A percentile compares a stretch with the other conserved stretches of the same genome.
Conservation (phyloP, 1,284 basidiomycete genomes). For the Sporisorium reilianum region DNA sequence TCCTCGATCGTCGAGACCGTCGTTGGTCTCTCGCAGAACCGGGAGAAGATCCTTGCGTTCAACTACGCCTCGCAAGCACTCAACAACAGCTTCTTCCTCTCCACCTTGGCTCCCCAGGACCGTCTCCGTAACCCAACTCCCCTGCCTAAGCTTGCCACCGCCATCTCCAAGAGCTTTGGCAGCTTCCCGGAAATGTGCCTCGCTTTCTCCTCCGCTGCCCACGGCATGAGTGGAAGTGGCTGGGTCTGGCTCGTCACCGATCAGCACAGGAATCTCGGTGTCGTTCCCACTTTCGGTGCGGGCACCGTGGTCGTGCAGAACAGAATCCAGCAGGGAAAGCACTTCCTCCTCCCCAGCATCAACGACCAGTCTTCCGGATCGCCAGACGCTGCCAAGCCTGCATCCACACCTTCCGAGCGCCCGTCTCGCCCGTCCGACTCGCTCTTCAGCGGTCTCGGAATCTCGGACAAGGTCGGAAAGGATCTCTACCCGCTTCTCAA, state of each 20-base stretch:
- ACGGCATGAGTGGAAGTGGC: conserved; percentile 81
- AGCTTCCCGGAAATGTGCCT: conserved; percentile 80
- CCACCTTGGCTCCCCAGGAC: conserved; percentile 73
- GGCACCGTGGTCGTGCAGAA: conserved; percentile 84
- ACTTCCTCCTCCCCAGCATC: conserved; percentile 54
- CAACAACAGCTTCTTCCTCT: conserved; percentile 96
- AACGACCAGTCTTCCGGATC: conserved; percentile 54
- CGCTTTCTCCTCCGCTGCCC: conserved; percentile 79
- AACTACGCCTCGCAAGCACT: conserved; percentile 92
- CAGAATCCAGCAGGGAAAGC: conserved; percentile 53
- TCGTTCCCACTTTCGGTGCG: conserved; percentile 86
- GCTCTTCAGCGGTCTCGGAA: conserved; percentile 36
- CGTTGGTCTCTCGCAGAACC: conserved; percentile 77
- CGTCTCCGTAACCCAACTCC: conserved; percentile 41
- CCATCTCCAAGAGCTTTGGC: conserved; percentile 75
- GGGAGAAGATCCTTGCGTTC: conserved; percentile 80
- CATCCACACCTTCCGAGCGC: conserved; percentile 53
- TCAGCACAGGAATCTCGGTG: conserved; percentile 75
- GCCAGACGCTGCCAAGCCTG: conserved; percentile 48
- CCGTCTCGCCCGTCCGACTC: conserved; percentile 30
- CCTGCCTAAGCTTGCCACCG: conserved; percentile 71
- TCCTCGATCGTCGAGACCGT: conserved; percentile 80
- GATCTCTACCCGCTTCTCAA: conserved; percentile 83
- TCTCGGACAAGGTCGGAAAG: conserved; percentile 71
- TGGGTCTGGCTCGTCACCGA: conserved; percentile 90